These are phyloP conservation scores for Leishmania tarentolae DNA, from an alignment of 208 protist species.

Conservation along the genomic window DNA sequence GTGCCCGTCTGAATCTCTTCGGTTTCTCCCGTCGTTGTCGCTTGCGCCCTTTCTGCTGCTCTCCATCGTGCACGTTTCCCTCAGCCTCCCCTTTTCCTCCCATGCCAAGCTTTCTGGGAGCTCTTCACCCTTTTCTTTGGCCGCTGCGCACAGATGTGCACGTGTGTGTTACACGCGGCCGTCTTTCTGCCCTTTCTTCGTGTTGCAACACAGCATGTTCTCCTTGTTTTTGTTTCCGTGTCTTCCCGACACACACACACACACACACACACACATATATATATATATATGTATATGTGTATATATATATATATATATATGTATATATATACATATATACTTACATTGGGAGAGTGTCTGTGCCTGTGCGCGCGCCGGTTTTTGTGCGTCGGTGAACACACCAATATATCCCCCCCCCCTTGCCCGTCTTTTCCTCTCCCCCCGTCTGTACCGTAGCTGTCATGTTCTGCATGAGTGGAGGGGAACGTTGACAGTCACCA, in stretches of 20 bases:
- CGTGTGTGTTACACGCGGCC: too few species aligned
- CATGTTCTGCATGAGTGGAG: background rate
- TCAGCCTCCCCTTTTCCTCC: background rate
- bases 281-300: background rate
- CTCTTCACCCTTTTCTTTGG: background rate
- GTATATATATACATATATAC: background rate
- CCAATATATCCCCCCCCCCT: background rate
- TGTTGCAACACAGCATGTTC: background rate
- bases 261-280: background rate
- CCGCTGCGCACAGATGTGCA: background rate
- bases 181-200: background rate
- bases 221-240: background rate
- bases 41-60: background rate
- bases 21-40: background rate
- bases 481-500: background rate
- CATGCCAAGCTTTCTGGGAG: background rate
- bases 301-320: background rate
- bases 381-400: slow-evolving; percentile 3
- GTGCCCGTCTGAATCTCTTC: background rate
- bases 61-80: background rate
- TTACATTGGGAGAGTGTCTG: background rate
- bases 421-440: background rate
- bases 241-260: background rate
- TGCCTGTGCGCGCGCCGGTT: background rate
- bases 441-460: background rate